Conservation (phyloP, 306 rosid genomes). For the Cucurbita ficifolia region DNA sequence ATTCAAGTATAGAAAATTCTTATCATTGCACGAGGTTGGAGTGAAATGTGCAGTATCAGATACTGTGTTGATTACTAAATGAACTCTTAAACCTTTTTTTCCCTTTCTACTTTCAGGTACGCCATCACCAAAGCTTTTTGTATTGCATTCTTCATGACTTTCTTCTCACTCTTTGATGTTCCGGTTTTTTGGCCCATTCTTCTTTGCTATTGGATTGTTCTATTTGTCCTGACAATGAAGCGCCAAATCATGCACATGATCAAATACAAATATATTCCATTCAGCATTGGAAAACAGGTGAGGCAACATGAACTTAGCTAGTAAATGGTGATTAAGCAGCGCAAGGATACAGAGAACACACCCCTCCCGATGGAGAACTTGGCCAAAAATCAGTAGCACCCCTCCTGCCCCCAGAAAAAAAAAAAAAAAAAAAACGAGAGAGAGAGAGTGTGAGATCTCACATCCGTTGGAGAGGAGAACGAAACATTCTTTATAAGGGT, state of each 20-base stretch:
- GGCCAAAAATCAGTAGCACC: no score
- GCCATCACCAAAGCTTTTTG: constrained; percentile 52
- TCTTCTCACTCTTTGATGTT: constrained; percentile 44
- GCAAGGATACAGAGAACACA: background rate
- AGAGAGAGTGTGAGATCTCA: background rate
- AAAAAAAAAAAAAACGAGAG: no score
- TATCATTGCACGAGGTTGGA: background rate
- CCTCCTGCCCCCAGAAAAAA: background rate
- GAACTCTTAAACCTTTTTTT: background rate
- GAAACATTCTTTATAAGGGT: no score
- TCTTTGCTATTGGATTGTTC: constrained; percentile 47
- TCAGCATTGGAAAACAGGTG: constrained; percentile 52
- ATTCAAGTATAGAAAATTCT: background rate
- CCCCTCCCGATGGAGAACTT: background rate
- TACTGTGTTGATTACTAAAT: background rate
- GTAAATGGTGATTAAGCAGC: background rate
- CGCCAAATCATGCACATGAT: constrained; percentile 67
- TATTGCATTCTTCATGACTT: constrained; percentile 48
- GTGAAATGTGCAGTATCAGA: background rate
- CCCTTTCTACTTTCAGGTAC: constrained; percentile 32
- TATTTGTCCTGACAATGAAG: constrained; percentile 58
- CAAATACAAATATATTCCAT: constrained; percentile 50
- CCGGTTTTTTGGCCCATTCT: constrained; percentile 70
- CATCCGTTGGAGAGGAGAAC: no score
- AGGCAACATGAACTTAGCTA: constrained; percentile 8